Conservation (phyloP, 805 yeast genomes). For the Sugiyamaella americana region DNA sequence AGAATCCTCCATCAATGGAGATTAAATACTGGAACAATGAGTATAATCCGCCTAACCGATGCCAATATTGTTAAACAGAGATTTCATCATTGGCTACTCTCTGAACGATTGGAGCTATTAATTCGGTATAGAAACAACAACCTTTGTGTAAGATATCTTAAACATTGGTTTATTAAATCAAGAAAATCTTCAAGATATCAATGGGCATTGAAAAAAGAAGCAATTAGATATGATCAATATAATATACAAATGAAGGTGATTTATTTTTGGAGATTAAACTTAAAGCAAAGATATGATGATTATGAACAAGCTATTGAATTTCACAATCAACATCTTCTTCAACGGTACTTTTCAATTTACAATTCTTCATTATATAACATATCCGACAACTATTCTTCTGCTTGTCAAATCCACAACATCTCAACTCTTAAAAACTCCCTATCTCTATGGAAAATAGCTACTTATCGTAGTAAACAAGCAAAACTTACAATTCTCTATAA, state of each 20-base stretch:
- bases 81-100: slow-evolving; percentile 11
- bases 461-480: too few relatives aligned
- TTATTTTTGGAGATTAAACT: neutral
- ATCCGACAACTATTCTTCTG: neutral
- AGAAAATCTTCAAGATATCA: neutral
- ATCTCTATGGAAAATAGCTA: too few relatives aligned
- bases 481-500: too few relatives aligned
- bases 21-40: slow-evolving; percentile 1
- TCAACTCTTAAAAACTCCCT: too few relatives aligned
- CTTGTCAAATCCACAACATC: neutral
- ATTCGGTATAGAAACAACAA: slow-evolving; percentile 3
- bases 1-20: slow-evolving; percentile 15
- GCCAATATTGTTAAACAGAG: neutral
- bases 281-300: neutral
- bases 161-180: slow-evolving; percentile 8
- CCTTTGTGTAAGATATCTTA: neutral
- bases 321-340: neutral
- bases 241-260: neutral
- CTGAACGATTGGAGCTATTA: slow-evolving; percentile 8
- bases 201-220: slow-evolving; percentile 2
- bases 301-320: neutral
- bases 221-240: neutral
- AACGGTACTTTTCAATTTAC: neutral
- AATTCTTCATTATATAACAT: neutral
- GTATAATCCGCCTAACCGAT: neutral